Base-by-base conservation (phyloP, 179 eudicot species). In the Silene coronaria region DNA sequence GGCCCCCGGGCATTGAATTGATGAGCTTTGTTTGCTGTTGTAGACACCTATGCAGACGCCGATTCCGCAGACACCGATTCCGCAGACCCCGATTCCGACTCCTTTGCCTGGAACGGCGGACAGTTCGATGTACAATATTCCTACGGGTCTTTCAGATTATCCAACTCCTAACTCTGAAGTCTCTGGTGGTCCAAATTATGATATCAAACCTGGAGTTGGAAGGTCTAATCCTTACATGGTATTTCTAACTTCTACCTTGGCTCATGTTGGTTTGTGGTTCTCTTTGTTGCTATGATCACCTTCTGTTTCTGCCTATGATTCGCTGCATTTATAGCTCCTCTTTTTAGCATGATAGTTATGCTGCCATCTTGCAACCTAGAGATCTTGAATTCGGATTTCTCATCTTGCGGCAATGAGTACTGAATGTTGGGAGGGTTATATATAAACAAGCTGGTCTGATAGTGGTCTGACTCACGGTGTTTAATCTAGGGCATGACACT, bases 211-310 rank as follows among this genome's bases (percentile, higher is more conserved):
- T 38, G 75, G 63, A 79, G 76, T 76, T 80, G 98, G 94, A 85
- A 89, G 92, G 85, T 92, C 96, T 79, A 88, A 81, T 77, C 84
- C 84, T n/a, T 92, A 81, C 83, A 94, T 89, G 98, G 98, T 92
- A 90, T 76, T 78, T 71, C 21, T 6, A 24, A 65, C 14, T 22
- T 58, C 42, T 76, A 22, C 23, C 6, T n/a, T 14, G n/a, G 28
- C 32, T 51, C 3, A 62, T 36, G 68, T 74, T 27, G 13, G 74
- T 34, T 46, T 9, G 10, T 36, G 53, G 22, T 64, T 66, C 21
- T 77, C 75, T 62, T 21, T 22, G 22, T 78, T 60, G 51, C 42
- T 71, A 24, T 22, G 28, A 32, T 46, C 23, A 11, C 74, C 19
- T 71, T 64, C 32, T 61, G 45, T 27, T 26, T 42, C 23, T 51